Evolutionary conservation across 345 rosid genomes (phyloP).

Genomic region (Dimocarpus longan): DNA sequence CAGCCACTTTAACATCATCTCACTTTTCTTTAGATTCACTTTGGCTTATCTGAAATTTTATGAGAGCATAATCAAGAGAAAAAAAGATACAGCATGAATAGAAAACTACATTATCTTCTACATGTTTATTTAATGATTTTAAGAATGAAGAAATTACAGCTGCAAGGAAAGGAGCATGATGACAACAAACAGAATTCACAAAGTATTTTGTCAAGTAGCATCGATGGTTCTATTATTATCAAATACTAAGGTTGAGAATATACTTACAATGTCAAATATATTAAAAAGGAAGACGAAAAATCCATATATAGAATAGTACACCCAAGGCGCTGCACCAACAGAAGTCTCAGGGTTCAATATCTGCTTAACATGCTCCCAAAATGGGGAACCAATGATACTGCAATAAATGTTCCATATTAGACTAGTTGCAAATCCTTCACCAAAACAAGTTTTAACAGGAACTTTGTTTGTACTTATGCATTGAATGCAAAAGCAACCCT

Average conservation of each 20-base stretch:
- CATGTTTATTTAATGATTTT: background rate
- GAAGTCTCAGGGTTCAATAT: slow-evolving; percentile 84
- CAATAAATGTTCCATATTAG: slow-evolving; percentile 34
- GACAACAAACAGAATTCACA: background rate
- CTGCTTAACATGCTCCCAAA: slow-evolving; percentile 80
- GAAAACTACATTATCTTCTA: background rate
- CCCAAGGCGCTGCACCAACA: slow-evolving; percentile 88
- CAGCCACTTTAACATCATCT: background rate
- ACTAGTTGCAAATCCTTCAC: slow-evolving; percentile 3
- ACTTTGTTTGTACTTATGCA: background rate
- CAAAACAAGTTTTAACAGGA: background rate
- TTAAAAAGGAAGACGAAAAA: slow-evolving; percentile 90
- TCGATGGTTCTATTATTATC: background rate
- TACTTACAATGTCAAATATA: slow-evolving; percentile 94
- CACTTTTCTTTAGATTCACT: background rate
- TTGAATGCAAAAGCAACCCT: background rate
- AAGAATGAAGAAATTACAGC: background rate
- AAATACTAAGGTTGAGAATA: slow-evolving; percentile 17
- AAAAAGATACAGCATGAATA: background rate
- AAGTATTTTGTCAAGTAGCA: slow-evolving; percentile 10
- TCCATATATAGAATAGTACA: slow-evolving; percentile 84
- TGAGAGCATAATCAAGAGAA: background rate
- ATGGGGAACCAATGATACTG: slow-evolving; percentile 78
- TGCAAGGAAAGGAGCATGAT: background rate
- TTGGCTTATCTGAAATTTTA: background rate